Evolutionary conservation across 164 flowering plant genomes (phyloP).

Genomic region (Brasenia schreberi): DNA sequence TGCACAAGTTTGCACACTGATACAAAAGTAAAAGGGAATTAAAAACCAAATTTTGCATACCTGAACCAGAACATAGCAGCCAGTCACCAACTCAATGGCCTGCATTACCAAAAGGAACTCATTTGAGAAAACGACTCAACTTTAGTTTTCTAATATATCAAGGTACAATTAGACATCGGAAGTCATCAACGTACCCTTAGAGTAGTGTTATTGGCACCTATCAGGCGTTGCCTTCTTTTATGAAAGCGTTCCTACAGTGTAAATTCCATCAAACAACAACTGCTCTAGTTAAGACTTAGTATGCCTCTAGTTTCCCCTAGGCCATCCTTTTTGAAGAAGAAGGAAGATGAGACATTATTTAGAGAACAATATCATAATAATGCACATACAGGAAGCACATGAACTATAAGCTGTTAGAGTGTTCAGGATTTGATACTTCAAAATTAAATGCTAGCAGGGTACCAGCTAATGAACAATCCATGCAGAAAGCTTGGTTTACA

Average conservation of each 20-base stretch:
- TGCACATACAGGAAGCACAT: too few relatives aligned
- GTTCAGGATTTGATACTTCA: too few relatives aligned
- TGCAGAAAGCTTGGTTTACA: too few relatives aligned
- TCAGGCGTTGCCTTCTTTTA: conserved; percentile 73
- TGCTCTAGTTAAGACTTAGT: not conserved
- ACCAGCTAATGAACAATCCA: too few relatives aligned
- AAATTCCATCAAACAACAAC: not conserved
- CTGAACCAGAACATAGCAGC: conserved; percentile 90
- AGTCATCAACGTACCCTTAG: conserved; percentile 42
- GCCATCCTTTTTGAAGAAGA: too few relatives aligned
- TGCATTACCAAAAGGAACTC: conserved; percentile 16
- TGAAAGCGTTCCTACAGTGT: conserved; percentile 75
- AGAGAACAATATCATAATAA: too few relatives aligned
- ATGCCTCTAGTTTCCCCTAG: too few relatives aligned
- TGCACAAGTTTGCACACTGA: not conserved
- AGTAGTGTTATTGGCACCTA: conserved; percentile 82
- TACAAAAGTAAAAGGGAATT: not conserved
- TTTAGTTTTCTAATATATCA: not conserved
- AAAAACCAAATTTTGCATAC: conserved; percentile 18
- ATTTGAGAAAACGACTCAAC: not conserved
- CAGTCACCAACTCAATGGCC: conserved; percentile 93
- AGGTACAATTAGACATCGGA: not conserved
- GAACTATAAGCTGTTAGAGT: too few relatives aligned
- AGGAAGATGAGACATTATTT: too few relatives aligned
- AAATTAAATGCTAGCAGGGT: too few relatives aligned